Evolutionary conservation across 148 eudicot species (phyloP), one percentile per base, ranked within the genome.

Genomic region (Arctostaphylos glauca): DNA sequence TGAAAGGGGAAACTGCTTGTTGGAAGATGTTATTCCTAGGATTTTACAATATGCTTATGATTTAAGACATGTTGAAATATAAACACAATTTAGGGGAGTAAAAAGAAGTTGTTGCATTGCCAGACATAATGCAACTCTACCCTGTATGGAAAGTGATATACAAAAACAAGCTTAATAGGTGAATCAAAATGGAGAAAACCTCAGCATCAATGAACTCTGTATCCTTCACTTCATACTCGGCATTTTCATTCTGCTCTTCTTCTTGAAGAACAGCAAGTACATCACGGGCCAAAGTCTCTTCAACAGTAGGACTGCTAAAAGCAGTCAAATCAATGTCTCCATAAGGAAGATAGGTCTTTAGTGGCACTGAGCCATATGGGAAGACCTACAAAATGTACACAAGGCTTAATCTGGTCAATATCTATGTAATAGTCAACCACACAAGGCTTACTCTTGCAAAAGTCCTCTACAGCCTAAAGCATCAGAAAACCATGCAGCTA

Each of bases 291-390:
- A 89, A 85, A 84, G 87, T 72, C 4, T 87, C 91, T 67, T 87
- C 90, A 64, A 53, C 74, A 19, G 74, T 67, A 56, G 87, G 87
- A 86, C 58, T 83, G 83, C 81, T 81, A 25, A 92, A 79, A 73
- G 85, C 88, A 13, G 94, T 92, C 77, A 92, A 60, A 80, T 92
- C 94, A 77, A 92, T 90, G 74, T 92, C 94, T 78, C 94, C 94
- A 85, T 92, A 91, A 16, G 94, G 92, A 23, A 92, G 86, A 84
- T 87, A 92, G 9, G 94, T 90, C 88, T 89, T 92, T 4, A 92
- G 88, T 62, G 94, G 94, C 82, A 92, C 91, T 10, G 94, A 92
- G 18, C 94, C 94, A 82, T 92, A 92, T 16, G 94, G 85, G 66
- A 86, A 85, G 53, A 87, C 94, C 92, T 92, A 81, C 16, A 85